phyloP scores from a whole-genome alignment of 1,284 basidiomycete species.

The Pyrrhoderma noxium region DNA sequence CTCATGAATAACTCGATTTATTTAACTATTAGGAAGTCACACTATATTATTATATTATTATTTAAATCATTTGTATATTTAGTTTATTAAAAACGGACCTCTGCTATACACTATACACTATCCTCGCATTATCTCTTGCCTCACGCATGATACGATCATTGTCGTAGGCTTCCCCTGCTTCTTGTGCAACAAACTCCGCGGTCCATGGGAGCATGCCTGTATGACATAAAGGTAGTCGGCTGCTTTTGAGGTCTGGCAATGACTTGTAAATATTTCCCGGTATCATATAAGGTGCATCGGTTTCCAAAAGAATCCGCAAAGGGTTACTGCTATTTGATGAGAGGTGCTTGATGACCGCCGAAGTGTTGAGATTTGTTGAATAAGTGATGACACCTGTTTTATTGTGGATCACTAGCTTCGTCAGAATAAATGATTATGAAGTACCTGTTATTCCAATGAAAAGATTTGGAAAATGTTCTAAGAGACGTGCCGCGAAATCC shows the following conservation, averaged over 20 bases:
- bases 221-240: slow-evolving; percentile 61
- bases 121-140: slow-evolving; percentile 58
- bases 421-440: slow-evolving; percentile 13
- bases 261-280: slow-evolving; percentile 64
- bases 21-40: background rate
- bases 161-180: slow-evolving; percentile 46
- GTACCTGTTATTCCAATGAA: slow-evolving; percentile 72
- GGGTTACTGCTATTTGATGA: slow-evolving; percentile 14
- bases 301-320: slow-evolving; percentile 68
- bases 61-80: no score
- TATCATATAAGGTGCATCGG: slow-evolving; percentile 79
- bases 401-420: background rate
- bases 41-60: background rate
- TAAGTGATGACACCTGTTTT: slow-evolving; percentile 68
- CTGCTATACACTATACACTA: slow-evolving; percentile 52
- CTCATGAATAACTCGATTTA: background rate
- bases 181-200: slow-evolving; percentile 57
- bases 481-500: slow-evolving; percentile 58
- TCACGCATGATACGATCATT: slow-evolving; percentile 50
- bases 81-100: background rate
- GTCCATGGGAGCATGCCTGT: slow-evolving; percentile 80
- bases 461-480: slow-evolving; percentile 70
- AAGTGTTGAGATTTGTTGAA: slow-evolving; percentile 60
- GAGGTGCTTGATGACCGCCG: slow-evolving; percentile 50
- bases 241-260: slow-evolving; percentile 43